Evolutionary conservation across 768 basidiomycete genomes (phyloP).

Genomic region (Collybia nuda): DNA sequence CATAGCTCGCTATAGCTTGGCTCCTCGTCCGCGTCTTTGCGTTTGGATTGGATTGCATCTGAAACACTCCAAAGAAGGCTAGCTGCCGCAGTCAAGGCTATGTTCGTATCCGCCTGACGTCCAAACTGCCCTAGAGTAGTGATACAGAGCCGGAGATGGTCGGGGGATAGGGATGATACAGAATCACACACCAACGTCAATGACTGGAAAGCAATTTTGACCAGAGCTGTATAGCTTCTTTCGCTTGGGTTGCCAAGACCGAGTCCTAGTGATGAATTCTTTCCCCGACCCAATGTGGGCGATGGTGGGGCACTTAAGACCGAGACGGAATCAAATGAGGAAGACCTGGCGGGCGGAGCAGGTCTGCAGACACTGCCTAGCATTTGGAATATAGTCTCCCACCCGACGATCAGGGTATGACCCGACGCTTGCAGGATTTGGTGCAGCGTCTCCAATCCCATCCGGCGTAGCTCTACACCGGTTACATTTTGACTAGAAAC

Average conservation of each 20-base stretch:
- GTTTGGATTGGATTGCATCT: slow-evolving; percentile 88
- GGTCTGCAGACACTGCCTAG: slow-evolving; percentile 84
- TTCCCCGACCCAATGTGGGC: slow-evolving; percentile 28
- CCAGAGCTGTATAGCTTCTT: slow-evolving; percentile 70
- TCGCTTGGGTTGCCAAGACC: slow-evolving; percentile 60
- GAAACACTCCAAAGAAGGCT: slow-evolving; percentile 95
- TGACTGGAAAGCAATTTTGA: slow-evolving; percentile 93
- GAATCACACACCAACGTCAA: slow-evolving; percentile 94
- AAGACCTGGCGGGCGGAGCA: slow-evolving; percentile 29
- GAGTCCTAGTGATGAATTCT: slow-evolving; percentile 47
- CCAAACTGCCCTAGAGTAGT: slow-evolving; percentile 90
- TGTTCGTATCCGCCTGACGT: slow-evolving; percentile 91
- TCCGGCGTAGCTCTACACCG: slow-evolving; percentile 76
- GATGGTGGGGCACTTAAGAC: slow-evolving; percentile 39
- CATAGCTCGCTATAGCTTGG: slow-evolving; percentile 85
- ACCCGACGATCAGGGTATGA: slow-evolving; percentile 89
- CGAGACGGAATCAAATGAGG: slow-evolving; percentile 40
- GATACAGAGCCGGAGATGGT: slow-evolving; percentile 87
- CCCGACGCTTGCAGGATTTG: slow-evolving; percentile 90
- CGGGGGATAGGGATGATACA: slow-evolving; percentile 74
- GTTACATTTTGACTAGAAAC: slow-evolving; percentile 29
- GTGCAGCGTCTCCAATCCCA: slow-evolving; percentile 89
- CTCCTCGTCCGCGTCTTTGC: slow-evolving; percentile 59
- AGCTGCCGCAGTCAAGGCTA: slow-evolving; percentile 91
- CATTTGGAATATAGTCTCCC: slow-evolving; percentile 93